Conservation (phyloP, 257 asterid genomes). For the Eustoma russellianum region DNA sequence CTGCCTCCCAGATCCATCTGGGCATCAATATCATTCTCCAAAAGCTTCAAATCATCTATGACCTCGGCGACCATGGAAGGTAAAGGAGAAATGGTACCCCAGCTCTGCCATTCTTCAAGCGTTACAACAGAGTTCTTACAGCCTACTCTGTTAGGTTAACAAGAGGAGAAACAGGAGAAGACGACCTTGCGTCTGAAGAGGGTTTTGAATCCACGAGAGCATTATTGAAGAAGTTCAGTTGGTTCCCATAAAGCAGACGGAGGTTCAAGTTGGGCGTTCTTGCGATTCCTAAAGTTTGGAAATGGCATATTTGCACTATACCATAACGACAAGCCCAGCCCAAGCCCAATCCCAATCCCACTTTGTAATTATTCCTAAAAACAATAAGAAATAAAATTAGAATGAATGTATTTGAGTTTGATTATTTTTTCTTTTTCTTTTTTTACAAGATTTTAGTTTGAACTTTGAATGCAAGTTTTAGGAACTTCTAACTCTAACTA, state of each 20-base stretch:
- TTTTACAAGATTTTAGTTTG: no score
- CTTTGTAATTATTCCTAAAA: no score
- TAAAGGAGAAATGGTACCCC: slow-evolving; percentile 74
- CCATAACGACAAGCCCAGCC: no score
- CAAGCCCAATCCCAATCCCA: no score
- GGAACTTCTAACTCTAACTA: no score
- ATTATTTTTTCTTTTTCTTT: no score
- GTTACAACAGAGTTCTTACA: slow-evolving; percentile 36
- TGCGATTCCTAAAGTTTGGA: no score
- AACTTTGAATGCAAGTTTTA: no score
- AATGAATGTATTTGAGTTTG: no score
- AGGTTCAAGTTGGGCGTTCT: slow-evolving; percentile 6
- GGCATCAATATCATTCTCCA: slow-evolving; percentile 45
- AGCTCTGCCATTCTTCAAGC: slow-evolving; percentile 83
- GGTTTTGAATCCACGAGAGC: slow-evolving; percentile 24
- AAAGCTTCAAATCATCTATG: slow-evolving; percentile 62
- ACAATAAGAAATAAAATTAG: no score
- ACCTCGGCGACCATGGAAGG: slow-evolving; percentile 75
- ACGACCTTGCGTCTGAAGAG: slow-evolving; percentile 12
- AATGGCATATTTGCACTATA: no score
- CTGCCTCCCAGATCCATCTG: slow-evolving; percentile 67
- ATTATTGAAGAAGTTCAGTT: slow-evolving; percentile 13
- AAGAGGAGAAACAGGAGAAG: slow-evolving; percentile 11
- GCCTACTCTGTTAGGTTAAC: slow-evolving; percentile 10
- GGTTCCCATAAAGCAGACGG: slow-evolving; percentile 9